Base-by-base conservation (phyloP, 2,329 filamentous ascomycete genomes). In the Blumeriella jaapii region DNA sequence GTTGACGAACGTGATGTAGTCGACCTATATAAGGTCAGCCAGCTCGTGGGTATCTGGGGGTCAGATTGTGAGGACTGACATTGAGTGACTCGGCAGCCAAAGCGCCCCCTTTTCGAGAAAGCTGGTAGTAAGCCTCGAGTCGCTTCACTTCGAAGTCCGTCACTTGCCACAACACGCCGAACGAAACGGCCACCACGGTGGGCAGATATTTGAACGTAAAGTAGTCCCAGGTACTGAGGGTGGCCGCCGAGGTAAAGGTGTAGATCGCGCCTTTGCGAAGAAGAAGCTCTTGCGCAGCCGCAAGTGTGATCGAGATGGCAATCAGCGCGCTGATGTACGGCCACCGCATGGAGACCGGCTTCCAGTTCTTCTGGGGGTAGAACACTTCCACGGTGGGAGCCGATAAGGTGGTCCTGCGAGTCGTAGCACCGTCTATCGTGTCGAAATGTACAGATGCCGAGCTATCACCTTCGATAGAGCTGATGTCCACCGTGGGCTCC, bases 11-110 rank as follows among this genome's bases (percentile, higher is more conserved):
- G 78, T 82, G 28, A 82, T 66, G 40, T 85, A 85, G 34, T 52
- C 49, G 6, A 51, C 36, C 39, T 41, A 15, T 22, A n/a, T 24
- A 13, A 6, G 26, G 26, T 40, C 20, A 40, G 38, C 16, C 17
- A 25, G 14, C 10, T 24, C 18, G 16, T 11, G 10, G 7, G 7
- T n/a, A 15, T 12, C 11, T 6, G n/a, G 8, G 2, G 10, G 5
- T 27, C 8, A 6, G 6, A 13, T 11, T 14, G 9, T n/a, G 15
- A 27, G 14, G 18, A 12, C 31, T 34, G 15, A 82, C 77, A 44
- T 83, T 84, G 50, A 85, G 69, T 0, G 75, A 81, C 51, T 74
- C 69, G 24, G 68, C 69, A 0, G 75, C 76, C 13, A 75, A 57
- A 1, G 76, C 73, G 10, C 76, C 76, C 3, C 64, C 65, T 3